Base-by-base conservation (phyloP, 805 yeast species). In the Myxozyma nipponensis region DNA sequence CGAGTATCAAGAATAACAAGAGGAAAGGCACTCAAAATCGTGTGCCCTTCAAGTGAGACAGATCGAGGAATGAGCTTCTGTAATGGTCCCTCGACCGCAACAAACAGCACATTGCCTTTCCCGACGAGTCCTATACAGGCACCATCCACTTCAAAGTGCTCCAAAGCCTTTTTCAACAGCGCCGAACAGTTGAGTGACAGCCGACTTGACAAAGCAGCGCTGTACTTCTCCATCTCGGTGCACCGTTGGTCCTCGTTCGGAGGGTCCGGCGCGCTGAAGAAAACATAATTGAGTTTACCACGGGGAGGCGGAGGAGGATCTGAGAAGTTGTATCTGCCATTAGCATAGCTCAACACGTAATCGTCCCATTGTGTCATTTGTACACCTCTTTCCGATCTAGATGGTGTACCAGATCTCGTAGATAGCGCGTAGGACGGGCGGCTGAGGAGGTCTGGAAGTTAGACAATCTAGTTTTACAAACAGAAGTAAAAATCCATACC, bases 1-100 rank as follows among this genome's bases (percentile, higher is more conserved):
- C 79, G 64, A 2, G 89, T 81, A 63, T 84, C 86, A 3, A 73
- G 62, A 5, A 85, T 57, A 2, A 79, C 69, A 47, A 85, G 77
- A 53, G 74, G 72, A 1, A 73, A 80, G 4, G 70, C 64, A 0
- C 89, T 82, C 32, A 85, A 66, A 1, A 85, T 72, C 0, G 88
- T 72, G 66, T 85, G 91, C 6, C 80, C 80, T 63, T 85, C 93
- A 41, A 85, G 65, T 5, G 88, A 80, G 1, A 80, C 67, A 19
- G 65, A 66, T 46, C 87, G 70, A 10, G 81, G 80, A 44, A 80
- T 73, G 49, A 73, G 78, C n/a, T 66, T 70, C 48, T 76, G 66
- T 3, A 73, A 74, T 32, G 81, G 67, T 4, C 76, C 71, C 7
- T 73, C 68, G 49, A 77, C 77, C 58, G 69, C 72, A 59, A 79